Evolutionary conservation across 163 green algal genomes (phyloP).

Genomic region (Scenedesmus sp.): DNA sequence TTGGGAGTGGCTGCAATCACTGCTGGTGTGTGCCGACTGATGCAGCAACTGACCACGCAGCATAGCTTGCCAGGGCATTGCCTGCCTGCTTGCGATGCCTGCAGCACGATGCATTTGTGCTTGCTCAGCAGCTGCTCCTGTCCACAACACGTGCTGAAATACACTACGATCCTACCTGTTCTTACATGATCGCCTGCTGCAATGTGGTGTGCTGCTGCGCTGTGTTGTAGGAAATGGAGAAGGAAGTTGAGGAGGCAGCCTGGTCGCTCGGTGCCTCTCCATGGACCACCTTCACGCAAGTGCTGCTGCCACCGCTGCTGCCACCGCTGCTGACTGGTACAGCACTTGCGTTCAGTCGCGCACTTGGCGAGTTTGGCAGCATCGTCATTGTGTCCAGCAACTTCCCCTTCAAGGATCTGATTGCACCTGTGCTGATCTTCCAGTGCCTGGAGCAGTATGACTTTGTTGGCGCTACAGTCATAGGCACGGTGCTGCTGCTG

Average conservation of each 20-base stretch:
- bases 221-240: conserved; percentile 67
- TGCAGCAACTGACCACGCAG: too few species aligned
- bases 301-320: conserved; percentile 79
- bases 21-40: too few species aligned
- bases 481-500: conserved; percentile 81
- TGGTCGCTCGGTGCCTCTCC: conserved; percentile 79
- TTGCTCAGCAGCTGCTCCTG: neutral
- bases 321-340: conserved; percentile 79
- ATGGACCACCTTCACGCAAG: conserved; percentile 73
- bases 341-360: conserved; percentile 78
- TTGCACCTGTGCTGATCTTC: conserved; percentile 85
- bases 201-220: neutral
- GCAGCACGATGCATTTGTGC: too few species aligned
- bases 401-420: conserved; percentile 84
- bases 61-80: too few species aligned
- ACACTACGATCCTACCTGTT: too few species aligned
- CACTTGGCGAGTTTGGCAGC: conserved; percentile 80
- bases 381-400: conserved; percentile 83
- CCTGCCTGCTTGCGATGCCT: too few species aligned
- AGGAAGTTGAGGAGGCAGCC: conserved; percentile 72
- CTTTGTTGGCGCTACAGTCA: conserved; percentile 79
- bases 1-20: too few species aligned
- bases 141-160: too few species aligned
- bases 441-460: conserved; percentile 89
- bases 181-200: neutral